Evolutionary conservation across 2,329 filamentous ascomycete genomes (phyloP).

Genomic region (Drechslera avenae): DNA sequence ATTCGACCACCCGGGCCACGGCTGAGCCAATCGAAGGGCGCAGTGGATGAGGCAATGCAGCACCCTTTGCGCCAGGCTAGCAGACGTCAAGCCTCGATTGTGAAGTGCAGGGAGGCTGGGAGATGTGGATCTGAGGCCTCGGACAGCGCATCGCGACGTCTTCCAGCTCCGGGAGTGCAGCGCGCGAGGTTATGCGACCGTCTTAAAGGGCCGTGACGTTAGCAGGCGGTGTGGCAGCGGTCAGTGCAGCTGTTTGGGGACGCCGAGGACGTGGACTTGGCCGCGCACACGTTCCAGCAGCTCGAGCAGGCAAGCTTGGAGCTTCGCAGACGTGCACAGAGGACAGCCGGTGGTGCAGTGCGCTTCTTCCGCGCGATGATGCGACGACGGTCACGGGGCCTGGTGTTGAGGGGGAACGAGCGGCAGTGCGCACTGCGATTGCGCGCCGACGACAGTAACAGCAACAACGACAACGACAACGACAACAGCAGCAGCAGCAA

Average conservation of each 20-base stretch:
- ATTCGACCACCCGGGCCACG: constrained; percentile 38
- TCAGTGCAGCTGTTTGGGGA: constrained; percentile 45
- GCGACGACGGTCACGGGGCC: constrained; percentile 19
- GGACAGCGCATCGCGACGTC: constrained; percentile 48
- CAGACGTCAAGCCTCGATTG: constrained; percentile 44
- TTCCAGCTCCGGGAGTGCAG: constrained; percentile 35
- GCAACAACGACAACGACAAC: constrained; percentile 11
- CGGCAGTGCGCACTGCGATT: constrained; percentile 27
- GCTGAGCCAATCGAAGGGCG: constrained; percentile 42
- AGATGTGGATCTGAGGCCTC: constrained; percentile 36
- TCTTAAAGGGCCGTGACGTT: constrained; percentile 41
- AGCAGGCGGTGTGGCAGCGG: constrained; percentile 48
- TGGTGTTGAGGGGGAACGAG: constrained; percentile 31
- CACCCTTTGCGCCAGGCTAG: constrained; percentile 38
- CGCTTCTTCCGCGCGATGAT: constrained; percentile 16
- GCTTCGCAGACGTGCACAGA: constrained; percentile 21
- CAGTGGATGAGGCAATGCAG: constrained; percentile 39
- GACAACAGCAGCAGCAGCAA: constrained; percentile 13
- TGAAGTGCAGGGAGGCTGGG: constrained; percentile 39
- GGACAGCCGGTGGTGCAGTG: constrained; percentile 18
- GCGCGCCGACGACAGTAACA: constrained; percentile 15
- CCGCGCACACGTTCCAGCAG: constrained; percentile 17
- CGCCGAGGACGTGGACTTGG: constrained; percentile 36
- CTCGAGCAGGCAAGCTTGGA: constrained; percentile 9
- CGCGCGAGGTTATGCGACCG: constrained; percentile 40